Base-by-base conservation (phyloP, 345 rosid species). In the Eucalyptus marginata region DNA sequence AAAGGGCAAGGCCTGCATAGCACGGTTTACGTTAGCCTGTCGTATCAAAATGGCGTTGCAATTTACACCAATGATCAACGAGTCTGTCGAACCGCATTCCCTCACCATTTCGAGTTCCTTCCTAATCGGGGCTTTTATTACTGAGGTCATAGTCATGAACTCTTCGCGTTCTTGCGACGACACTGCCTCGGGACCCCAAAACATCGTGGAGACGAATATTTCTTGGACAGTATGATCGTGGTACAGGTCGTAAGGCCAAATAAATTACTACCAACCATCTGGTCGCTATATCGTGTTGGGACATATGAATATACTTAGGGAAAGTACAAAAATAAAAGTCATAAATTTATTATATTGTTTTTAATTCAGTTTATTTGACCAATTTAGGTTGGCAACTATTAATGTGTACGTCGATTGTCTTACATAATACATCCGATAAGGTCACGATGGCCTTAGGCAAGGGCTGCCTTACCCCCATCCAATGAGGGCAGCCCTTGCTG, bases 341-440 rank as follows among this genome's bases (percentile, higher is more conserved):
- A 56, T 56, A 22, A 56, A 56, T 20, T 0, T 24, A 24, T 56
- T 56, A 0, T 22, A 56, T 56, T 24, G 0, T 0, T 22, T 22
- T 24, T 22, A 56, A 0, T 56, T 56, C 12, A 56, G 0, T 56
- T 20, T 56, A 9, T 54, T 1, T 22, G 12, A 22, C 0, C 27
- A 56, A 56, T 56, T 22, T 56, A 22, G 59, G 3, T 3, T 0
- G 4, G 25, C 1, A 54, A 54, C 25, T 54, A 54, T 20, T 20
- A 54, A 8, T 18, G 27, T 54, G 3, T 20, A 54, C 3, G 0
- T 20, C 5, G 0, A 7, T 4, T 22, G 2, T 54, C 1, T 1
- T 54, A 54, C 58, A 0, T 54, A 22, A 54, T 16, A 2, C 54
- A 51, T 51, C 4, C 0, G 0, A 51, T 51, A 54, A 54, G 59